These are phyloP conservation scores for Candida sanyaensis DNA, from an alignment of 1,139 yeast species.

Conservation along the genomic window DNA sequence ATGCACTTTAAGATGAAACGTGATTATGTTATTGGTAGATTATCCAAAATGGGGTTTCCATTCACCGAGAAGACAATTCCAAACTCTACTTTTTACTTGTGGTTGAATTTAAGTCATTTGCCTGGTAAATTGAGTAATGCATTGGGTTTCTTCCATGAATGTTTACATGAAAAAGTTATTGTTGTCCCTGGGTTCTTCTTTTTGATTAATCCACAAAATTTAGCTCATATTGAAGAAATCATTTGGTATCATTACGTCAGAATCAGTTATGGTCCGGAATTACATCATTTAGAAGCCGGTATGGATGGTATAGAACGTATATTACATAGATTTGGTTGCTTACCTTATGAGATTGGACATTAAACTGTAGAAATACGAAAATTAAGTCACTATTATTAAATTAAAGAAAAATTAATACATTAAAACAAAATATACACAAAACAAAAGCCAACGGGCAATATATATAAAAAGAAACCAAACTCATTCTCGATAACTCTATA, in stretches of 20 bases:
- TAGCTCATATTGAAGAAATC: constrained; percentile 60
- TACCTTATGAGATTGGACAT: constrained; percentile 18
- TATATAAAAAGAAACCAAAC: not conserved
- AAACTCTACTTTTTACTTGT: constrained; percentile 63
- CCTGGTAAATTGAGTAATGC: constrained; percentile 64
- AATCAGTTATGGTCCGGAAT: constrained; percentile 65
- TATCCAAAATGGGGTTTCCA: constrained; percentile 58
- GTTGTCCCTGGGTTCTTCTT: constrained; percentile 71
- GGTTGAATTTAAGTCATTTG: constrained; percentile 61
- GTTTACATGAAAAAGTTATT: constrained; percentile 63
- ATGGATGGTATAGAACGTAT: constrained; percentile 70
- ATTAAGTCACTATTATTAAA: not conserved
- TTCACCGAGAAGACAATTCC: constrained; percentile 52
- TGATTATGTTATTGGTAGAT: constrained; percentile 56
- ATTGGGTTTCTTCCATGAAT: constrained; percentile 69
- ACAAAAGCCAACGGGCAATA: not conserved
- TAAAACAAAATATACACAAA: not conserved
- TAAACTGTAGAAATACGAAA: not conserved
- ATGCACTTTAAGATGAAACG: constrained; percentile 62
- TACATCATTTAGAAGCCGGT: constrained; percentile 54
- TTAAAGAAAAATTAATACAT: not conserved
- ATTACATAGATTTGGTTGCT: constrained; percentile 45
- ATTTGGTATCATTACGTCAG: constrained; percentile 67
- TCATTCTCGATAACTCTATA: not conserved
- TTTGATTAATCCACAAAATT: constrained; percentile 64